Evolutionary conservation across 2,329 filamentous ascomycete genomes (phyloP).

Genomic region (Beauveria sp.): DNA sequence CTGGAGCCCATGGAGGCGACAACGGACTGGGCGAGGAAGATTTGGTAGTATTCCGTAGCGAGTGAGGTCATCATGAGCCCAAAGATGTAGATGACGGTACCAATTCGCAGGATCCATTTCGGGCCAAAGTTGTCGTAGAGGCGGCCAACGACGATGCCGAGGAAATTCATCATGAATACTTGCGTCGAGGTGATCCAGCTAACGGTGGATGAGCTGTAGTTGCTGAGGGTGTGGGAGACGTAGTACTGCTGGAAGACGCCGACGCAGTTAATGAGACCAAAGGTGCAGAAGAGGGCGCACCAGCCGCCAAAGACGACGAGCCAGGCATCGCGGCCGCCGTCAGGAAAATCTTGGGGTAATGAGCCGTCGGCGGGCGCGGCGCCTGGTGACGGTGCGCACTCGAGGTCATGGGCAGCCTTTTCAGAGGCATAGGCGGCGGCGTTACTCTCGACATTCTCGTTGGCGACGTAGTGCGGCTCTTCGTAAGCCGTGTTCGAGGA

Average conservation of each 20-base stretch:
- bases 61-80: slow-evolving; percentile 59
- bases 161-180: slow-evolving; percentile 39
- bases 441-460: not conserved
- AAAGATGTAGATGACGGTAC: slow-evolving; percentile 51
- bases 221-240: slow-evolving; percentile 35
- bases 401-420: not conserved
- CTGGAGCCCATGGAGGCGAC: slow-evolving; percentile 34
- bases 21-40: slow-evolving; percentile 36
- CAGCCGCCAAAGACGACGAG: slow-evolving; percentile 43
- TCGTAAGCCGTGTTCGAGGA: slow-evolving; percentile 21
- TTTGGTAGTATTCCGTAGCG: slow-evolving; percentile 34
- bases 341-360: slow-evolving; percentile 46
- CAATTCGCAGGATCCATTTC: slow-evolving; percentile 44
- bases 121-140: slow-evolving; percentile 60
- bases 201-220: slow-evolving; percentile 43
- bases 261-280: slow-evolving; percentile 36
- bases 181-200: slow-evolving; percentile 54
- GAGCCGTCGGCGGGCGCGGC: slow-evolving; percentile 15
- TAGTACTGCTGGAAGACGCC: slow-evolving; percentile 57
- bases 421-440: not conserved
- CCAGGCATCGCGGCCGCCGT: slow-evolving; percentile 52
- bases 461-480: slow-evolving; percentile 8
- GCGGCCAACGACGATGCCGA: slow-evolving; percentile 47
- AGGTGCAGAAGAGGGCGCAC: slow-evolving; percentile 36
- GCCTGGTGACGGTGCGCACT: not conserved